These are phyloP conservation scores for Penstemon davidsonii DNA, from an alignment of 257 asterid genomes.

Conservation along the genomic window DNA sequence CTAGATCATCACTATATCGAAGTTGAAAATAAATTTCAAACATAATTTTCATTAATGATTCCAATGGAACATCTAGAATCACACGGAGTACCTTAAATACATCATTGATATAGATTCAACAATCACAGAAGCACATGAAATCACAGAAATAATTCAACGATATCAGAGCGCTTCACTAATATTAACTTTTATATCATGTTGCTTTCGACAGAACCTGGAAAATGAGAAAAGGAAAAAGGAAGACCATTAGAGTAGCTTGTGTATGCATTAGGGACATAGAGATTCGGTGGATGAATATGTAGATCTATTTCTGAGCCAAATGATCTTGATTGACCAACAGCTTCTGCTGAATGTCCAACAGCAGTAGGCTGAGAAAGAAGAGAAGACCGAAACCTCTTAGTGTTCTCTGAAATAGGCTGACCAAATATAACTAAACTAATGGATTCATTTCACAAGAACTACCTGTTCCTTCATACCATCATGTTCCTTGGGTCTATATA, in stretches of 20 bases:
- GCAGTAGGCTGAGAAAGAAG: slow-evolving; percentile 9
- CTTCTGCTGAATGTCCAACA: slow-evolving; percentile 7
- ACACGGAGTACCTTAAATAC: no score
- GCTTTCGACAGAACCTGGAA: neutral
- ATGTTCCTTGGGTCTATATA: slow-evolving; percentile 3
- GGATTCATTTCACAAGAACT: neutral
- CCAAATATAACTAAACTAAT: neutral
- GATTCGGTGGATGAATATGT: slow-evolving; percentile 16
- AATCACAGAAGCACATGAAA: neutral
- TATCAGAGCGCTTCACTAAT: neutral
- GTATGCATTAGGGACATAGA: slow-evolving; percentile 8
- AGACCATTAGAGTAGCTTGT: slow-evolving; percentile 20
- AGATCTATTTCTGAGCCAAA: slow-evolving; percentile 24
- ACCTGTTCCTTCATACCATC: slow-evolving; percentile 21
- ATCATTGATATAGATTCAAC: neutral
- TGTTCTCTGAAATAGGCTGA: neutral
- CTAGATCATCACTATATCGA: neutral
- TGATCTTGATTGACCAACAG: slow-evolving; percentile 21
- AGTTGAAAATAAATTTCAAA: no score
- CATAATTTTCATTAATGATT: no score
- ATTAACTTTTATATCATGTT: neutral
- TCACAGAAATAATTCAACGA: neutral
- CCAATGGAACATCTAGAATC: neutral
- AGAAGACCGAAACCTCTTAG: neutral
- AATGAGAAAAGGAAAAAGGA: slow-evolving; percentile 1